A percentile compares a stretch with the other conserved stretches of the same genome.
Conservation (phyloP, 805 yeast genomes). For the Starmerella cellae region DNA sequence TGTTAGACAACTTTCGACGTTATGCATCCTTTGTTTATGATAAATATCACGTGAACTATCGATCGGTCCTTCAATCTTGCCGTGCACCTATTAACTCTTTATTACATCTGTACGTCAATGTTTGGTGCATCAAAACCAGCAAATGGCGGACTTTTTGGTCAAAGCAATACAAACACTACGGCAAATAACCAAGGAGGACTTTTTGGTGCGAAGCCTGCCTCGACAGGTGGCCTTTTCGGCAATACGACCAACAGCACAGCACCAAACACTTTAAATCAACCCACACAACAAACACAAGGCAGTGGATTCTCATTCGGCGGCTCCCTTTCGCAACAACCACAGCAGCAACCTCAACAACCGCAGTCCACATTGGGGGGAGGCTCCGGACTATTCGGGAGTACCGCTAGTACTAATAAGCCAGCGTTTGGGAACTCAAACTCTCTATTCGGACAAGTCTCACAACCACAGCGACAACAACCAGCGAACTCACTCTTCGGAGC, state of each 20-base stretch:
- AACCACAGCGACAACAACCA: too few relatives aligned
- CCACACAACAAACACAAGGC: constrained; percentile 1
- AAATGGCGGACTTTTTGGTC: constrained; percentile 18
- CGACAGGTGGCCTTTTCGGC: constrained; percentile 26
- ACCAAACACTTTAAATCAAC: too few relatives aligned
- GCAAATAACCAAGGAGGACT: constrained; percentile 21
- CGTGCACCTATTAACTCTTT: too few relatives aligned
- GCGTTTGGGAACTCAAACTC: background rate
- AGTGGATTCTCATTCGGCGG: background rate
- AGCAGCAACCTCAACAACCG: constrained; percentile 3
- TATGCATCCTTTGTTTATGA: too few relatives aligned
- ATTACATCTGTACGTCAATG: background rate
- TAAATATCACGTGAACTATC: too few relatives aligned
- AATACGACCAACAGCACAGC: constrained; percentile 10
- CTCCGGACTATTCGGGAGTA: constrained; percentile 1
- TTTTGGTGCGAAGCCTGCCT: constrained; percentile 25
- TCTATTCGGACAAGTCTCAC: background rate
- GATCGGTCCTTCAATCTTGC: too few relatives aligned
- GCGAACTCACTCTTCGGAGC: background rate
- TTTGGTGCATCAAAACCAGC: constrained; percentile 14
- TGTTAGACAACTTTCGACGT: too few relatives aligned
- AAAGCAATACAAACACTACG: too few relatives aligned
- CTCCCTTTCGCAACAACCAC: background rate
- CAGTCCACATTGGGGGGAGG: too few relatives aligned
- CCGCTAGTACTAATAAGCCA: background rate